Evolutionary conservation across 2,329 filamentous ascomycete species (phyloP).

Genomic region (Ophiostoma sp.): DNA sequence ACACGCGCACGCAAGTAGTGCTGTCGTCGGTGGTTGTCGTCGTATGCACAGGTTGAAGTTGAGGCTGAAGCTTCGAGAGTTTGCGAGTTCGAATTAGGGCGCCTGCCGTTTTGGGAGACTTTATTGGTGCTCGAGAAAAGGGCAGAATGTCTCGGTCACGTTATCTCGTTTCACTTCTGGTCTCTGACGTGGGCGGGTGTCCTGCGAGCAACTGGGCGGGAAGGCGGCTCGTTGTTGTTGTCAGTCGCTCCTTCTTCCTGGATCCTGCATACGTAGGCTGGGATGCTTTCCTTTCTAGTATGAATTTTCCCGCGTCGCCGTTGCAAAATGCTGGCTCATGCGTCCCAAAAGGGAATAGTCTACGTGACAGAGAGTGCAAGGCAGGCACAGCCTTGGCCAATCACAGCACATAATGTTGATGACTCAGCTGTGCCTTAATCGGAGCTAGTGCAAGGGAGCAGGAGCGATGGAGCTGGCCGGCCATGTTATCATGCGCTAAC

Average conservation of each 20-base stretch:
- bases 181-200: neutral
- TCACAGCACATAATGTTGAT: neutral
- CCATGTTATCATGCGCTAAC: slow-evolving; percentile 1
- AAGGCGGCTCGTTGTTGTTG: slow-evolving; percentile 12
- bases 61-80: neutral
- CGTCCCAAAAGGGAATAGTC: slow-evolving; percentile 11
- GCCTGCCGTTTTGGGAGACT: neutral
- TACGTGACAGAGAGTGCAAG: neutral
- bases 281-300: slow-evolving; percentile 15
- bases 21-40: neutral
- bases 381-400: neutral
- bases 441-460: slow-evolving; percentile 9
- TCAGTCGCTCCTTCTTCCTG: slow-evolving; percentile 15
- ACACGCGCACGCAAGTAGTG: neutral
- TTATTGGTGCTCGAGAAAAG: neutral
- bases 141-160: neutral
- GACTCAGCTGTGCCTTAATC: neutral
- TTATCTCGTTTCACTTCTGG: slow-evolving; percentile 7
- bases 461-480: slow-evolving; percentile 3
- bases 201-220: neutral
- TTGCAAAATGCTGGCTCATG: slow-evolving; percentile 16
- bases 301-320: slow-evolving; percentile 22
- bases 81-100: neutral
- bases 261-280: slow-evolving; percentile 4
- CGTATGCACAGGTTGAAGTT: neutral